Percentiles rank a stretch among this genome's conserved stretches.
Evolutionary conservation across 768 basidiomycete genomes (phyloP).

Genomic region (Termitomyces sp.): DNA sequence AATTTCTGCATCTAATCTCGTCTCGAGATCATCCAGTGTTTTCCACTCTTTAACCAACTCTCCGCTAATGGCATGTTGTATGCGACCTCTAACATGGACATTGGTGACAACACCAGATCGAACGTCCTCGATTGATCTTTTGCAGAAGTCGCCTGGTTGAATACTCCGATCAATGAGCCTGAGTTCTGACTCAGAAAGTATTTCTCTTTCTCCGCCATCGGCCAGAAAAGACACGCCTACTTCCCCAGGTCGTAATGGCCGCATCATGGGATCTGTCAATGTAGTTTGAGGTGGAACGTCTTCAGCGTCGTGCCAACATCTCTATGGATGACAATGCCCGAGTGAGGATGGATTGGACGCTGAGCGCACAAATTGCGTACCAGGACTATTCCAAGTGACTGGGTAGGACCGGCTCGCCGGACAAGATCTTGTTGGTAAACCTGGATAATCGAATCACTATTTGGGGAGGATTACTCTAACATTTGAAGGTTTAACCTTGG

Average conservation of each 20-base stretch:
- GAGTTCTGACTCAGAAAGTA: conserved; percentile 65
- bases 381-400: conserved; percentile 56
- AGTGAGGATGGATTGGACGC: neutral
- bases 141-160: conserved; percentile 77
- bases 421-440: conserved; percentile 70
- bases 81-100: conserved; percentile 53
- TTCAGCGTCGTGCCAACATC: conserved; percentile 87
- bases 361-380: conserved; percentile 29
- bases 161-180: conserved; percentile 71
- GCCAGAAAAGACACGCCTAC: conserved; percentile 73
- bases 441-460: conserved; percentile 24
- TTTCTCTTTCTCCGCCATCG: conserved; percentile 48
- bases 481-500: conserved; percentile 13
- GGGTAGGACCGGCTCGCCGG: conserved; percentile 33
- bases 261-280: conserved; percentile 63
- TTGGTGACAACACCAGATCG: conserved; percentile 71
- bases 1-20: conserved; percentile 56
- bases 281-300: conserved; percentile 45
- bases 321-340: conserved; percentile 32
- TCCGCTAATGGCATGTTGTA: conserved; percentile 71
- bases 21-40: conserved; percentile 48
- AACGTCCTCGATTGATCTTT: conserved; percentile 68
- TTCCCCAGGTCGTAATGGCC: conserved; percentile 72
- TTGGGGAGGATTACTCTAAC: neutral
- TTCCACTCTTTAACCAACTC: conserved; percentile 60